A percentile compares a stretch with the other conserved stretches of the same genome.
These are phyloP conservation scores for Boletus subluridellus DNA, from an alignment of 1,284 basidiomycete genomes.

Conservation along the genomic window DNA sequence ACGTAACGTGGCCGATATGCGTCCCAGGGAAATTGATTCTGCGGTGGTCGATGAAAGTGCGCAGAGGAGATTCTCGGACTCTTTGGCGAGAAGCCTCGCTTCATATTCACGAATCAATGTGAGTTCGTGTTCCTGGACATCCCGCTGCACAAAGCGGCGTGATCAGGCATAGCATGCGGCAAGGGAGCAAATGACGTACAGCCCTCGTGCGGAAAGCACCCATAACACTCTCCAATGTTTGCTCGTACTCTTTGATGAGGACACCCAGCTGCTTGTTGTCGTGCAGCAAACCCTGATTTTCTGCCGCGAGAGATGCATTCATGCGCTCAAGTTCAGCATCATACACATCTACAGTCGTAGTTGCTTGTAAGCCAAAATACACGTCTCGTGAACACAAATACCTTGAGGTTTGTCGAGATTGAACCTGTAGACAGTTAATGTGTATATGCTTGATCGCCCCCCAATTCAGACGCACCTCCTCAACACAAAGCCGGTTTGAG, in stretches of 20 bases:
- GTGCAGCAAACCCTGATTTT: conserved; percentile 85
- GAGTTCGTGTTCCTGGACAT: conserved; percentile 91
- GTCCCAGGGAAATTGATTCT: conserved; percentile 67
- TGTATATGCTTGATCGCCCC: background rate
- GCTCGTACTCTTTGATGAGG: conserved; percentile 94
- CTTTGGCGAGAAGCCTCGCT: conserved; percentile 70
- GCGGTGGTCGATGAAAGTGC: conserved; percentile 62
- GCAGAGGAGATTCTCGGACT: conserved; percentile 66
- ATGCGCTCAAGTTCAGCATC: conserved; percentile 90
- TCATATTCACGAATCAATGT: conserved; percentile 91
- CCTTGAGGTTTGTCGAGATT: conserved; percentile 91
- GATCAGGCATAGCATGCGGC: background rate
- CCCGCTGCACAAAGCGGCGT: conserved; percentile 57
- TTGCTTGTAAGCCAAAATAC: background rate
- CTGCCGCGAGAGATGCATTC: conserved; percentile 75
- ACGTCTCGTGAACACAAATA: conserved; percentile 32
- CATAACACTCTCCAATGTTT: conserved; percentile 95
- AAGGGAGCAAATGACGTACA: conserved; percentile 49
- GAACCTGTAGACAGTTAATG: conserved; percentile 46
- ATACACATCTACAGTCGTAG: conserved; percentile 70
- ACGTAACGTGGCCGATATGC: conserved; percentile 72
- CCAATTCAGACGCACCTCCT: conserved; percentile 53
- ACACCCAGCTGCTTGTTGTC: conserved; percentile 94
- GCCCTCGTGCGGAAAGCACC: conserved; percentile 88
- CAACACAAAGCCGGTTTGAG: conserved; percentile 88